Evolutionary conservation across 78 protist genomes (phyloP).

Genomic region (Dictyostelium firmibasis): DNA sequence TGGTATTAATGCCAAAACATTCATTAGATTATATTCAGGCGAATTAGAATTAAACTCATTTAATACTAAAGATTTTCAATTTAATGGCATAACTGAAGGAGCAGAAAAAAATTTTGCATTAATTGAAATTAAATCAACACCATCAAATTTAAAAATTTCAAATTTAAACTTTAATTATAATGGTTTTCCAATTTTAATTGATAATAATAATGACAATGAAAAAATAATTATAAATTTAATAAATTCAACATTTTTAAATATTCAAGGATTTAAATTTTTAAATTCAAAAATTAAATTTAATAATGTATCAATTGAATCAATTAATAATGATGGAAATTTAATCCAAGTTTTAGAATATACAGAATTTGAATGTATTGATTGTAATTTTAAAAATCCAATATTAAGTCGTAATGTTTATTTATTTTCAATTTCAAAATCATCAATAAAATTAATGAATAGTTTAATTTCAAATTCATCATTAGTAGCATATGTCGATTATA

Average conservation of each 20-base stretch:
- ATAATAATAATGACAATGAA: not conserved
- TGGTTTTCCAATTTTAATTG: not conserved
- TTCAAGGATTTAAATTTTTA: not conserved
- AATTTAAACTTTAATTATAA: not conserved
- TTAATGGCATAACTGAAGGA: not conserved
- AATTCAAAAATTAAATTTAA: not conserved
- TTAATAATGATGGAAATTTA: not conserved
- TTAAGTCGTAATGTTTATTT: not conserved
- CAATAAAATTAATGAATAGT: not conserved
- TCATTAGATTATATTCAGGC: not conserved
- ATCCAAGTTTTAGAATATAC: not conserved
- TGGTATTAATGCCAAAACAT: not conserved
- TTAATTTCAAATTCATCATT: not conserved
- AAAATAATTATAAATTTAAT: not conserved
- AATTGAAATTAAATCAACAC: not conserved
- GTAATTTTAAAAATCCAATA: not conserved
- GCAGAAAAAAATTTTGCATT: not conserved
- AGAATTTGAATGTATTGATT: not conserved
- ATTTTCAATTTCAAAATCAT: not conserved
- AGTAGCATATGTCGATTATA: not conserved
- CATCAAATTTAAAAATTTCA: not conserved
- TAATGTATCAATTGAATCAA: not conserved
- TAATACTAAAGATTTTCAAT: not conserved
- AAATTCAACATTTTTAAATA: not conserved
- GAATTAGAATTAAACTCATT: not conserved